Percentiles rank a stretch among this genome's conserved stretches.
phyloP scores from a whole-genome alignment of 768 basidiomycete genomes.

The Suillus subalutaceus region DNA sequence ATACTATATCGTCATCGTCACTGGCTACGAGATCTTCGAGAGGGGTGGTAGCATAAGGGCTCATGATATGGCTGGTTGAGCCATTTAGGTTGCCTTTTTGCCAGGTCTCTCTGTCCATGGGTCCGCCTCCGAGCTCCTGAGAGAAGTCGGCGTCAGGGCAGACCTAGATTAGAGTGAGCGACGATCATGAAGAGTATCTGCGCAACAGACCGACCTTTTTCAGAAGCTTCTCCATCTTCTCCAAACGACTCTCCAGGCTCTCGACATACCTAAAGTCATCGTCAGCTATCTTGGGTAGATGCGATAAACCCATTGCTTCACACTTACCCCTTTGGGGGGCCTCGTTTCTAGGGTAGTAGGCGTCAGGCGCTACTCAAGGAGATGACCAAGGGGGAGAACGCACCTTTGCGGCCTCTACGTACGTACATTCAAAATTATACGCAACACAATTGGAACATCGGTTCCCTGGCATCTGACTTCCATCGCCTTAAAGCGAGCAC shows the following conservation, averaged over 20 bases:
- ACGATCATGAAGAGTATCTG: constrained; percentile 9
- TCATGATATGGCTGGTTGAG: constrained; percentile 19
- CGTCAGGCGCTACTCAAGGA: not conserved
- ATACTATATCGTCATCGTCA: constrained; percentile 31
- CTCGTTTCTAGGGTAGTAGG: constrained; percentile 39
- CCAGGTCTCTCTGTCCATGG: constrained; percentile 44
- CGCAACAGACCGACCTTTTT: constrained; percentile 42
- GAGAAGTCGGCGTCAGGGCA: constrained; percentile 67
- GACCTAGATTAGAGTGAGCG: constrained; percentile 43
- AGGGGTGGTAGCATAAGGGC: constrained; percentile 9
- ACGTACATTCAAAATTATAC: constrained; percentile 54
- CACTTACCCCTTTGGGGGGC: constrained; percentile 39
- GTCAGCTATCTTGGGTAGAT: not conserved
- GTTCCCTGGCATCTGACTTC: constrained; percentile 57
- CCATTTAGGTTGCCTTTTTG: constrained; percentile 19
- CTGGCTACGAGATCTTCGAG: constrained; percentile 29
- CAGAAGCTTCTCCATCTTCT: constrained; percentile 66
- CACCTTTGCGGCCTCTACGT: constrained; percentile 59
- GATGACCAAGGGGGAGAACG: constrained; percentile 4
- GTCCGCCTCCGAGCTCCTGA: constrained; percentile 52
- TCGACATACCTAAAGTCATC: constrained; percentile 54
- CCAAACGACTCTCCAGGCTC: constrained; percentile 60
- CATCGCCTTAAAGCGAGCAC: constrained; percentile 48
- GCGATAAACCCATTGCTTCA: not conserved
- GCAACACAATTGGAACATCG: constrained; percentile 59